Base-by-base conservation (phyloP, 2,329 filamentous ascomycete genomes). In the Grosmannia serpens region DNA sequence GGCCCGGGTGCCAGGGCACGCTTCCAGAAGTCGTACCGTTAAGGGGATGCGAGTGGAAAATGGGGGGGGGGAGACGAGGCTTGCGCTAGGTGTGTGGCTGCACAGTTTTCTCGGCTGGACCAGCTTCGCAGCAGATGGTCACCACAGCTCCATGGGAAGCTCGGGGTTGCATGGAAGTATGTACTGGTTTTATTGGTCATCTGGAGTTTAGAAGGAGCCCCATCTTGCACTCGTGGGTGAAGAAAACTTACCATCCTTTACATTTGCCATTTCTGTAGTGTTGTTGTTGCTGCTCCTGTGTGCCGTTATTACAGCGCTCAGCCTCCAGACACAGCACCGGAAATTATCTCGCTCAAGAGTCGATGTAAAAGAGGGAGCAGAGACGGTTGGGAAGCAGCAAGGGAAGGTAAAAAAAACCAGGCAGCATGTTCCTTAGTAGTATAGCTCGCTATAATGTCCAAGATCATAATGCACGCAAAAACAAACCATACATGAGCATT, bases 1-100 rank as follows among this genome's bases (percentile, higher is more conserved):
- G 88, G 88, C 89, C 87, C 85, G 70, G 92, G 92, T 85, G 92
- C 92, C 74, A 87, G 92, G 75, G 83, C 92, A 73, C 88, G 91
- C 75, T 97, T 89, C 91, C 92, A 97, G 84, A 96, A 96, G 83
- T 96, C 91, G 68, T 96, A 96, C 88, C 90, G 91, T 91, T 96
- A 92, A 90, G 58, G 60, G 31, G 33, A 24, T 10, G 24, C 27
- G 22, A n/a, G 20, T 44, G 41, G 41, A 44, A n/a, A 44, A 31
- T 4, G 24, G 29, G 26, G 10, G 15, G 49, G 13, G 20, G 17
- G 15, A 20, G 15, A 49, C 27, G 3, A 20, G 11, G 33, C 22
- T 33, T 26, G 41, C 35, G 20, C 22, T 56, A 27, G 54, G 53
- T n/a, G 51, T 22, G 24, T 27, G 38, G 26, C 31, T 55, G 53